These are phyloP conservation scores for Grigorovia jiainica DNA, from an alignment of 805 yeast species.

Conservation along the genomic window DNA sequence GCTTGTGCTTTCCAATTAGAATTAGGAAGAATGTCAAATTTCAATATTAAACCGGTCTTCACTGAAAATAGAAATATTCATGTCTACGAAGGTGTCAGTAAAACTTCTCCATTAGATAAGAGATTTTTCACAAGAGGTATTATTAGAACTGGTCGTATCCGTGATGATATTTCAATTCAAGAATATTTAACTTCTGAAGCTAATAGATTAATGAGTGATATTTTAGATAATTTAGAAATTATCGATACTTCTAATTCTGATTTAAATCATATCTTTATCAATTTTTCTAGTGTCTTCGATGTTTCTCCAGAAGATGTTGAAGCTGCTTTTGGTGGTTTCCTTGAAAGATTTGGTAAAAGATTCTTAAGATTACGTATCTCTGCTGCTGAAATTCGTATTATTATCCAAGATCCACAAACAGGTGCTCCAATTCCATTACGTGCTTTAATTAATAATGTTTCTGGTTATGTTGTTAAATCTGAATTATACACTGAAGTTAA, in stretches of 20 bases:
- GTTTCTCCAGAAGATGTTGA: constrained; percentile 93
- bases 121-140: constrained; percentile 96
- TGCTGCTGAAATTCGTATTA: constrained; percentile 94
- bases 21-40: constrained; percentile 86
- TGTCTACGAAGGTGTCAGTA: constrained; percentile 93
- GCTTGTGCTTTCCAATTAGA: constrained; percentile 97
- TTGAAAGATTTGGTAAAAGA: constrained; percentile 95
- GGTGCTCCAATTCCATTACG: constrained; percentile 92
- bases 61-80: constrained; percentile 96
- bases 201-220: constrained; percentile 90
- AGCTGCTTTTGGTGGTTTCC: constrained; percentile 94
- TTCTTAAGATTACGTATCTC: constrained; percentile 95
- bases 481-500: constrained; percentile 92
- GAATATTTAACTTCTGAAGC: constrained; percentile 95
- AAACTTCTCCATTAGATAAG: constrained; percentile 87
- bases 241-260: constrained; percentile 93
- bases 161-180: constrained; percentile 86
- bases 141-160: constrained; percentile 88
- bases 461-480: constrained; percentile 94
- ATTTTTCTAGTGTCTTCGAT: constrained; percentile 91
- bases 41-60: constrained; percentile 87
- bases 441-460: constrained; percentile 91
- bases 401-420: constrained; percentile 79
- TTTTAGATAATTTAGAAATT: constrained; percentile 88
- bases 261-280: constrained; percentile 92